Evolutionary conservation across 2,329 filamentous ascomycete genomes (phyloP).

Genomic region (Orbilia oligospora): DNA sequence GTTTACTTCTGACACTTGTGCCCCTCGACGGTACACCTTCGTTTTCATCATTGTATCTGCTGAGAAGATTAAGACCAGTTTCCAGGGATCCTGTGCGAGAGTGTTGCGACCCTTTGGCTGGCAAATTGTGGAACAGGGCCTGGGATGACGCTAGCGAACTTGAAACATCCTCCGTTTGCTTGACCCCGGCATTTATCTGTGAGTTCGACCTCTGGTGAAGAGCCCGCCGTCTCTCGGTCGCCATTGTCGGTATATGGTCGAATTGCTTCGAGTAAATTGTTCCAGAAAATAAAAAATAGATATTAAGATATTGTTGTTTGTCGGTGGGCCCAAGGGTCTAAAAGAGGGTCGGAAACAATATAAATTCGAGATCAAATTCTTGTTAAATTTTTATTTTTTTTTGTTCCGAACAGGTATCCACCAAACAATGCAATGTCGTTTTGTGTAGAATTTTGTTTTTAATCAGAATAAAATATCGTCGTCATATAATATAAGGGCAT

Average conservation of each 20-base stretch:
- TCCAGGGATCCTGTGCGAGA: conserved; percentile 52
- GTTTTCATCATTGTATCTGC: conserved; percentile 55
- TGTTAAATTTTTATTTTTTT: background rate
- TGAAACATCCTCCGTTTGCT: conserved; percentile 59
- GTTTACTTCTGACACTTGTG: conserved; percentile 60
- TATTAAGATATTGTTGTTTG: conserved; percentile 50
- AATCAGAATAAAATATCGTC: conserved; percentile 51
- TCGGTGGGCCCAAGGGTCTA: conserved; percentile 45
- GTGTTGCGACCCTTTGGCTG: conserved; percentile 58
- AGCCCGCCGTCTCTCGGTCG: conserved; percentile 56
- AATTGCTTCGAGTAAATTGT: conserved; percentile 51
- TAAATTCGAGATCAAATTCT: conserved; percentile 44
- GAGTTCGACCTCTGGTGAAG: conserved; percentile 60
- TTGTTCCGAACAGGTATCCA: conserved; percentile 45
- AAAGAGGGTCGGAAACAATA: conserved; percentile 30
- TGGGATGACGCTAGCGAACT: conserved; percentile 60
- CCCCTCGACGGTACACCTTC: conserved; percentile 54
- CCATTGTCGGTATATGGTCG: conserved; percentile 34
- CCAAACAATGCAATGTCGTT: conserved; percentile 49
- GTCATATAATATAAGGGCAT: conserved; percentile 59
- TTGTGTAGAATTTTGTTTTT: conserved; percentile 57
- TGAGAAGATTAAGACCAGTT: conserved; percentile 39
- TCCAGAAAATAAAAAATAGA: conserved; percentile 43
- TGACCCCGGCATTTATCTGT: conserved; percentile 60
- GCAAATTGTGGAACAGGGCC: conserved; percentile 61